These are phyloP conservation scores for Kernera saxatilis DNA, from an alignment of 345 rosid species.

Conservation along the genomic window DNA sequence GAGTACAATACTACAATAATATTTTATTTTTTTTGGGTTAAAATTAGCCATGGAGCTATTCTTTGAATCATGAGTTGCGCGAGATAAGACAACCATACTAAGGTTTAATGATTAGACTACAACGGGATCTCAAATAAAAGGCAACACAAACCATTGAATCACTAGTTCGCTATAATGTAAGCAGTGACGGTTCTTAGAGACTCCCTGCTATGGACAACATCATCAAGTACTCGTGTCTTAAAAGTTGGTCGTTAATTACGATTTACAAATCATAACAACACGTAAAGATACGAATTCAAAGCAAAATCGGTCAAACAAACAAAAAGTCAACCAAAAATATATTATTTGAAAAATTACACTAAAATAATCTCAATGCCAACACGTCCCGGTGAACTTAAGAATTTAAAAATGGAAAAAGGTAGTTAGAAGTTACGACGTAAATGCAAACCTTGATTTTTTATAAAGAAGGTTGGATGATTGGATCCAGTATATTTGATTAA, in stretches of 20 bases:
- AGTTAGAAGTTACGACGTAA: not conserved
- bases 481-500: not conserved
- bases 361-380: conserved; percentile 4
- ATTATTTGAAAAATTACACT: not conserved
- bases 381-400: not conserved
- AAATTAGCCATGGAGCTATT: not conserved
- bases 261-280: not conserved
- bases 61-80: not conserved
- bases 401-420: not conserved
- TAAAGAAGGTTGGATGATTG: not conserved
- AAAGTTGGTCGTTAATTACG: conserved; percentile 2
- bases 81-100: not conserved
- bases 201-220: not conserved
- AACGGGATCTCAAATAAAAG: not conserved
- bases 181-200: conserved; percentile 5
- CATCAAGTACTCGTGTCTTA: not conserved
- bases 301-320: not conserved
- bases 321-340: conserved; percentile 11
- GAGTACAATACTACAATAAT: not conserved
- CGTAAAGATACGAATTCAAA: conserved; percentile 17
- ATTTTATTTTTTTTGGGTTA: not conserved
- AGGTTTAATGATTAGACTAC: not conserved
- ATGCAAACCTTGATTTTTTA: conserved; percentile 5
- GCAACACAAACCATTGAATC: not conserved
- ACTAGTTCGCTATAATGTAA: conserved; percentile 1